Percentiles rank a stretch among this genome's conserved stretches.
Evolutionary conservation across 331 rosid species (phyloP).

Genomic region (Malus hybrid): DNA sequence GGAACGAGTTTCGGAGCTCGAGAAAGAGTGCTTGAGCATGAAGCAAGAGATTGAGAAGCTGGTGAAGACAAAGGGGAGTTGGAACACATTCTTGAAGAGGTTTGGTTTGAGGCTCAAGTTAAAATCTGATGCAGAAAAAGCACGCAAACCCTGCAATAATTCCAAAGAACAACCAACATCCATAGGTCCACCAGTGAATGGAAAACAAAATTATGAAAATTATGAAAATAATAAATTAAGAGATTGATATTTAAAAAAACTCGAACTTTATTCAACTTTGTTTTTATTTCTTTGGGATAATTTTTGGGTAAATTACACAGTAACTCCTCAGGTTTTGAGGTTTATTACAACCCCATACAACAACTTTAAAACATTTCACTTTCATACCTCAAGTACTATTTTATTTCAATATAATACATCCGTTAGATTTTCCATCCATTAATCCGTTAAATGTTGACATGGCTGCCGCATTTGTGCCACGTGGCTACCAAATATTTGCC

Average conservation of each 20-base stretch:
- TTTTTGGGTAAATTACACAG: too few relatives aligned
- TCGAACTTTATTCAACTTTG: too few relatives aligned
- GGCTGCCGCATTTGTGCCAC: too few relatives aligned
- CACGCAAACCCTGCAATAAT: constrained; percentile 26
- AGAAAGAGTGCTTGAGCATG: constrained; percentile 74
- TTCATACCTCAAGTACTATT: too few relatives aligned
- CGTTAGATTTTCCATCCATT: too few relatives aligned
- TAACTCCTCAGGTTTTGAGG: too few relatives aligned
- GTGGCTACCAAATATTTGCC: too few relatives aligned
- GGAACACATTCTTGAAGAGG: constrained; percentile 58
- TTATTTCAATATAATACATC: too few relatives aligned
- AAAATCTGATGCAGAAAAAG: constrained; percentile 34
- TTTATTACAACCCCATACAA: too few relatives aligned
- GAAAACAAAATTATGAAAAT: constrained; percentile 29
- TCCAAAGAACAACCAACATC: constrained; percentile 41
- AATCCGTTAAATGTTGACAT: too few relatives aligned
- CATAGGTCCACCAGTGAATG: constrained; percentile 8
- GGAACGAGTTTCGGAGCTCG: constrained; percentile 60
- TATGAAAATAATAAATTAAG: constrained; percentile 20
- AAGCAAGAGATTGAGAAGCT: constrained; percentile 67
- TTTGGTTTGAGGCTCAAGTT: constrained; percentile 43
- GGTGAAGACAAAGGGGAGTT: constrained; percentile 61
- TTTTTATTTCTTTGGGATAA: too few relatives aligned
- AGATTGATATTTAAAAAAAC: neutral
- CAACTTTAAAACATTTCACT: too few relatives aligned